Evolutionary conservation across 306 rosid species (phyloP).

Genomic region (Comarum palustre): DNA sequence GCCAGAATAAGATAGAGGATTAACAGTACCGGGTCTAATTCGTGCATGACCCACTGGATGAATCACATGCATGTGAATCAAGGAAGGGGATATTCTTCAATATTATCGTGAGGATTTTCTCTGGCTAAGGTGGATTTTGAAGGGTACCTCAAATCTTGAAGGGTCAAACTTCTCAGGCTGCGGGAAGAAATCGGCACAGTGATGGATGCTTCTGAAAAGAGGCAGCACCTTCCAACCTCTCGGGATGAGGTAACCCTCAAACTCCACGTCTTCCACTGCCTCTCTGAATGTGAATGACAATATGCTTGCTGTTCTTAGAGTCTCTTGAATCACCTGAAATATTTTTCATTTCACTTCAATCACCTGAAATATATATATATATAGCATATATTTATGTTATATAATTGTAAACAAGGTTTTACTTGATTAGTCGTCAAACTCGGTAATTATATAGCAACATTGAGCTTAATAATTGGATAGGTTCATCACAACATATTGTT

Average conservation of each 20-base stretch:
- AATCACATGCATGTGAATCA: neutral
- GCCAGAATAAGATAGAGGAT: conserved; percentile 34
- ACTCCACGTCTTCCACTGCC: conserved; percentile 73
- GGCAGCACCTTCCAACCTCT: conserved; percentile 98
- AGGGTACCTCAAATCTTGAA: conserved; percentile 77
- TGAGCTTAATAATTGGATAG: too few relatives aligned
- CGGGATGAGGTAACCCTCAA: conserved; percentile 81
- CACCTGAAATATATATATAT: too few relatives aligned
- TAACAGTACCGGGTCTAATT: neutral
- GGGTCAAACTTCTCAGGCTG: conserved; percentile 86
- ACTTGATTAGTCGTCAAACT: too few relatives aligned
- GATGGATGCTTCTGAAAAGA: conserved; percentile 87
- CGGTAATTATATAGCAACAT: too few relatives aligned
- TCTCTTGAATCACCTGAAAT: conserved; percentile 75
- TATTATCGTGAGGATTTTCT: conserved; percentile 4
- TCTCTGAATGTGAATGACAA: conserved; percentile 91
- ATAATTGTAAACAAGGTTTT: neutral
- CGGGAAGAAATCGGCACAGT: conserved; percentile 67
- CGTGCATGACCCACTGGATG: conserved; percentile 6
- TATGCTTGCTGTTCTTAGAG: conserved; percentile 79
- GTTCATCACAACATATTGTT: too few relatives aligned
- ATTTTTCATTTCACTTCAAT: neutral
- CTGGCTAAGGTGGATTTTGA: neutral
- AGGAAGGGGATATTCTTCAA: neutral
- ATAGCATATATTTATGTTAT: neutral